Evolutionary conservation across 495 filamentous ascomycete species (phyloP), one percentile per base, ranked within the genome.

Genomic region (Bryoglossum gracile): DNA sequence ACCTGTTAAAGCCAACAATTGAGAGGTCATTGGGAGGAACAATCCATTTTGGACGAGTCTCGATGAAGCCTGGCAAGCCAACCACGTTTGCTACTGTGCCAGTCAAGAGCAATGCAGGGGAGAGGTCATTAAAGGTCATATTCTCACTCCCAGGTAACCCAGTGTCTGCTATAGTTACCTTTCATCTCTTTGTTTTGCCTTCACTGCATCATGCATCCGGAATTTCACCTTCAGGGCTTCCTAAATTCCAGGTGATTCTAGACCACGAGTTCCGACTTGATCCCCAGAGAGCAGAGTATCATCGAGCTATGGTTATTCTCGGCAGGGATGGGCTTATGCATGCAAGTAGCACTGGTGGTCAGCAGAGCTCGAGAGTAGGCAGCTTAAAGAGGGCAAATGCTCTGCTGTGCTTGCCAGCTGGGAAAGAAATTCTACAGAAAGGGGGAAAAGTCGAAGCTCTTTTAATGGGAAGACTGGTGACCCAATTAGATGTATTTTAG

Each of bases 11-110:
- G 65, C 92, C 94, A 1, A 96, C 89, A 3, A 88, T 99, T 60
- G 92, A 97, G 68, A 83, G 90, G 44, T 73, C 80, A 2, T 77
- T 97, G 4, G 86, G 88, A 48, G 92, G 92, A 11, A 94, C 85
- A 0, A 94, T 99, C 58, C 92, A 97, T 65, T 99, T 99, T 61
- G 92, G 92, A 33, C 82, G 94, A 22, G 94, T 97, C 4, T 77
- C 82, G 22, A 97, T 99, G 92, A 97, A 97, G 68, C 92, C 92
- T 0, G 92, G 92, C 16, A 97, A 96, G 63, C 92, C 92, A 3
- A 95, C 89, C 8, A 97, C 94, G 2, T 99, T 97, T 57, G 92
- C 94, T 3, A 96, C 89, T 0, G 74, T 97, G 3, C 82, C 86
- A 8, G 68, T 72, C 9, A 81, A 83, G 59, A 65, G 77, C 55